Conservation (phyloP, 2,329 filamentous ascomycete genomes). For the Paecilomyces niveus region DNA sequence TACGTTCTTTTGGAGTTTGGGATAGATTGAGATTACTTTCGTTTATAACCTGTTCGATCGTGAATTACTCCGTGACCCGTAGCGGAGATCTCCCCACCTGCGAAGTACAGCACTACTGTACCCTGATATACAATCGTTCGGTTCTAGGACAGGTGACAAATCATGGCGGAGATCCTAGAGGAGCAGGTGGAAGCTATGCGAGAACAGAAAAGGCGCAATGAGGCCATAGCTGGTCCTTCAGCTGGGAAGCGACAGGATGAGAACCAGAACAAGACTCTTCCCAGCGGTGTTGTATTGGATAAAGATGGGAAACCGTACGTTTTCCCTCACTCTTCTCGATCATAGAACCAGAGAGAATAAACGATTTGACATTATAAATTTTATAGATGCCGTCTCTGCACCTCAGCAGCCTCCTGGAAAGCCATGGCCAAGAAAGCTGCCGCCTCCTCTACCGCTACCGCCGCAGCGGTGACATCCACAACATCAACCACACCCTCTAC, state of each 20-base stretch:
- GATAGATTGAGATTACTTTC: too few species aligned
- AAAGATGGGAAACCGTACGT: slow-evolving; percentile 46
- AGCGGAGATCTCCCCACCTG: too few species aligned
- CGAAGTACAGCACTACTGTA: neutral
- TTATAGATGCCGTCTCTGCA: slow-evolving; percentile 42
- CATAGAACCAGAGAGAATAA: neutral
- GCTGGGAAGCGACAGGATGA: slow-evolving; percentile 15
- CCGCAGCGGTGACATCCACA: slow-evolving; percentile 24
- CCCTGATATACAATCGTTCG: neutral
- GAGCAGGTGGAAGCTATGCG: slow-evolving; percentile 14
- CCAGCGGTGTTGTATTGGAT: slow-evolving; percentile 43
- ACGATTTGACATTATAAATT: neutral
- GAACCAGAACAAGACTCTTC: slow-evolving; percentile 20
- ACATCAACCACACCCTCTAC: slow-evolving; percentile 25
- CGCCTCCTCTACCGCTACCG: slow-evolving; percentile 13
- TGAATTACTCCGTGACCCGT: too few species aligned
- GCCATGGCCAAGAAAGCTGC: slow-evolving; percentile 36
- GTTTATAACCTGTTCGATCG: too few species aligned
- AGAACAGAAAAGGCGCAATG: slow-evolving; percentile 3
- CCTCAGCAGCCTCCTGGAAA: slow-evolving; percentile 41
- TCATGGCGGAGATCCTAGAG: slow-evolving; percentile 14
- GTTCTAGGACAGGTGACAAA: neutral
- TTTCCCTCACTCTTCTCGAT: neutral
- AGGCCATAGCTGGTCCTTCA: slow-evolving; percentile 6
- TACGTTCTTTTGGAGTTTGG: too few species aligned